Conservation (phyloP, 306 rosid genomes). For the Citrullus mucosospermus region DNA sequence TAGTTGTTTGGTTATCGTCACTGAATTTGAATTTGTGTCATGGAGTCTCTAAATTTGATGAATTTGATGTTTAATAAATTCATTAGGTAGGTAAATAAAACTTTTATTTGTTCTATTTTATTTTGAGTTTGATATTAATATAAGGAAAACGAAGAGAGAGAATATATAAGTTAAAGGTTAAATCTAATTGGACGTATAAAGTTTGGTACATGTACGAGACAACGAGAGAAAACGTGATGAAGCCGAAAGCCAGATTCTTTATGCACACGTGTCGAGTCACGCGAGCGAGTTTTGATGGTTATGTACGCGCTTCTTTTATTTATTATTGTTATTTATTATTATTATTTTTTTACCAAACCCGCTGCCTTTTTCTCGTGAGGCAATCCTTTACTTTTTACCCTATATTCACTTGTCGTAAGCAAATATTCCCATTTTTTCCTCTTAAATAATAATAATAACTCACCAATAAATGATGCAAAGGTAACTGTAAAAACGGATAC, state of each 20-base stretch:
- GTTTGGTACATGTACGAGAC: not conserved
- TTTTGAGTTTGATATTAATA: no score
- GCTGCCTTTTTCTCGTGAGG: not conserved
- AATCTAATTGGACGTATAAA: not conserved
- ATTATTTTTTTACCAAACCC: not conserved
- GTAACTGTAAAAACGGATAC: conserved; percentile 1
- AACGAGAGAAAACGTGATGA: not conserved
- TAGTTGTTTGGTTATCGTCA: no score
- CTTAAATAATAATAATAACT: not conserved
- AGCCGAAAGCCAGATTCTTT: not conserved
- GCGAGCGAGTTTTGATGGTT: not conserved
- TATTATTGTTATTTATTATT: no score
- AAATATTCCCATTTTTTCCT: not conserved
- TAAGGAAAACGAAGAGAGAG: not conserved
- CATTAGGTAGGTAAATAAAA: no score
- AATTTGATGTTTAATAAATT: no score
- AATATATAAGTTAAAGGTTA: not conserved
- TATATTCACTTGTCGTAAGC: not conserved
- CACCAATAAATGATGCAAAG: not conserved
- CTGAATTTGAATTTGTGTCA: no score
- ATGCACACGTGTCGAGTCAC: not conserved
- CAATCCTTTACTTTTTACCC: not conserved
- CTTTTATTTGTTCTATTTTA: no score
- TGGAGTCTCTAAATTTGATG: no score
- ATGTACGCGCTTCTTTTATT: not conserved